Evolutionary conservation across 2,329 filamentous ascomycete genomes (phyloP).

Genomic region (Cordyceps cateniannulata): DNA sequence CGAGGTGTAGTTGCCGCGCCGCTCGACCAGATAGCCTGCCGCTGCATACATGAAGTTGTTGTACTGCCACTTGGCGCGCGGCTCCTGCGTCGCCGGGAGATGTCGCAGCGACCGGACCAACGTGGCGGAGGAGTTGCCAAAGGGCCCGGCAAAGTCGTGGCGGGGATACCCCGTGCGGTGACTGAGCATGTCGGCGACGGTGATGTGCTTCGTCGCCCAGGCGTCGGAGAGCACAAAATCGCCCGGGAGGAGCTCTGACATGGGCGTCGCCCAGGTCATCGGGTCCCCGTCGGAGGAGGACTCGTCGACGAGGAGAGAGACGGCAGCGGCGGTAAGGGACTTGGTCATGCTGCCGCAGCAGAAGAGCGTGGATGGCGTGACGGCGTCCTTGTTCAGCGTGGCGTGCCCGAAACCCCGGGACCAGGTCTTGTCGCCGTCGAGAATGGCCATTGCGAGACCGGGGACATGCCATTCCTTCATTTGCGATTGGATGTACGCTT

Average conservation of each 20-base stretch:
- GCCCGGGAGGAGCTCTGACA: conserved; percentile 36
- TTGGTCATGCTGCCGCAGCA: conserved; percentile 48
- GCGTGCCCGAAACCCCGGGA: too few relatives aligned
- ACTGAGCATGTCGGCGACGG: conserved; percentile 43
- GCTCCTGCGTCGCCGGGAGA: conserved; percentile 36
- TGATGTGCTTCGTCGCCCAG: conserved; percentile 38
- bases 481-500: too few relatives aligned
- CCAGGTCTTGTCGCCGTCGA: too few relatives aligned
- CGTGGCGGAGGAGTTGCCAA: conserved; percentile 24
- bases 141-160: conserved; percentile 27
- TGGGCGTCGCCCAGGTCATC: conserved; percentile 37
- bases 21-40: conserved; percentile 35
- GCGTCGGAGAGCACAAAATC: conserved; percentile 39
- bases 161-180: conserved; percentile 42
- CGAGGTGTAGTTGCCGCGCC: conserved; percentile 23
- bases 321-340: conserved; percentile 41
- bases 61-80: conserved; percentile 38
- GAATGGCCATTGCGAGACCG: too few relatives aligned
- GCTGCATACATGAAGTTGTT: conserved; percentile 43
- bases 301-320: conserved; percentile 41
- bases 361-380: conserved; percentile 43
- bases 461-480: too few relatives aligned
- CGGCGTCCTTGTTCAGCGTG: too few relatives aligned
- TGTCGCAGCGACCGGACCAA: conserved; percentile 34
- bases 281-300: conserved; percentile 29